Evolutionary conservation across 2,329 filamentous ascomycete genomes (phyloP), one percentile per base, ranked within the genome.

Genomic region (Fusarium pseudonygamai): DNA sequence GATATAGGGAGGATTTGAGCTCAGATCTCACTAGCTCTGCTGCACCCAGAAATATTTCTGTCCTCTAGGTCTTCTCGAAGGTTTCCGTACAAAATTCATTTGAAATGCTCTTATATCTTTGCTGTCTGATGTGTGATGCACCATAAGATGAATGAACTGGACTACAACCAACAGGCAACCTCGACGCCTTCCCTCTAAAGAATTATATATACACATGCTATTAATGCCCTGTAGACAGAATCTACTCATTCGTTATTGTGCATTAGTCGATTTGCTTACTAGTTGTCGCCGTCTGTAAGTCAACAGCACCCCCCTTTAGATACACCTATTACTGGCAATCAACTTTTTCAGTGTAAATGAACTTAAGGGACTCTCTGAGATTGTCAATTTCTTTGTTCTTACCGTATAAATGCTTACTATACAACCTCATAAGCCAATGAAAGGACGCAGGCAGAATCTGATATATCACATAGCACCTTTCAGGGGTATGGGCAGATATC

Each of bases 41-140:
- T 75, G 76, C 71, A 70, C 74, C 49, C 64, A 72, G 68, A 76
- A 72, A 68, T 77, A 72, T 77, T 75, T 76, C 72, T 74, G 71
- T 70, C 76, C 75, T 76, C 74, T 77, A 79, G 78, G 78, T 80
- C 78, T 75, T 77, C 74, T 75, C 75, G 68, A 75, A 77, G 72
- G 68, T 71, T 75, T 75, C 73, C 76, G 76, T 79, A 78, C 75
- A 77, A 77, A 78, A 77, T 74, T 76, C 69, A 76, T 68, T 72
- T 78, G 75, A 74, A 78, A 78, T 78, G 74, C 64, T 75, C 72
- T 78, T 70, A 61, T 36, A 45, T 63, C 30, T 47, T 32, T 47
- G 22, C 34, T 28, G 32, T 37, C 28, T 36, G 24, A 37, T 42
- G 11, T 56, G 37, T 64, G 56, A 60, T 65, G 26, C 59, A 30